These are phyloP conservation scores for Metschnikowia gruessii DNA, from an alignment of 805 yeast species.

Conservation along the genomic window DNA sequence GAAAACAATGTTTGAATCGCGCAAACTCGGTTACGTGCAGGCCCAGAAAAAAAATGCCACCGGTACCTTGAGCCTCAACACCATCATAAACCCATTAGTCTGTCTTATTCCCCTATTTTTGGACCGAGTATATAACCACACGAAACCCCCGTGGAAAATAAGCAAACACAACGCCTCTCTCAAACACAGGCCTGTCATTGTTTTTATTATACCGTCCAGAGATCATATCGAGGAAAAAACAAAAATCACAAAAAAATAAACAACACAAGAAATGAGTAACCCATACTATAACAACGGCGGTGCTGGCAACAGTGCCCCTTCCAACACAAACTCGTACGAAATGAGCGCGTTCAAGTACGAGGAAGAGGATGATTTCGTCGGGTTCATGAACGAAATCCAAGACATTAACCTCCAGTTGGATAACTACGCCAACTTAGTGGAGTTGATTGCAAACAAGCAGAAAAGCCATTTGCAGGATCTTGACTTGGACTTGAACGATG, in stretches of 20 bases:
- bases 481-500: constrained; percentile 63
- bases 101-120: too few relatives aligned
- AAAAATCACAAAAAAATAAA: neutral
- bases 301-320: constrained; percentile 4
- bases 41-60: too few relatives aligned
- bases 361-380: constrained; percentile 53
- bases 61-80: too few relatives aligned
- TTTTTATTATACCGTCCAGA: too few relatives aligned
- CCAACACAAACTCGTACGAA: constrained; percentile 15
- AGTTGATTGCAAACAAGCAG: constrained; percentile 68
- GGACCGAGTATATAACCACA: too few relatives aligned
- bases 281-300: constrained; percentile 24
- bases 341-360: constrained; percentile 21
- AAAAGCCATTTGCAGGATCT: constrained; percentile 68
- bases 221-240: neutral
- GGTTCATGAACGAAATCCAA: constrained; percentile 61
- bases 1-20: too few relatives aligned
- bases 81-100: too few relatives aligned
- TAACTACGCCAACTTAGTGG: constrained; percentile 66
- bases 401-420: constrained; percentile 65
- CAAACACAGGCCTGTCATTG: too few relatives aligned
- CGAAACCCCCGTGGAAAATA: too few relatives aligned
- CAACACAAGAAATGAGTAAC: constrained; percentile 29
- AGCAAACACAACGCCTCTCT: too few relatives aligned
- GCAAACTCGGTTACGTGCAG: too few relatives aligned